phyloP scores from a whole-genome alignment of 1,284 basidiomycete species.

The Malassezia arunalokei region DNA sequence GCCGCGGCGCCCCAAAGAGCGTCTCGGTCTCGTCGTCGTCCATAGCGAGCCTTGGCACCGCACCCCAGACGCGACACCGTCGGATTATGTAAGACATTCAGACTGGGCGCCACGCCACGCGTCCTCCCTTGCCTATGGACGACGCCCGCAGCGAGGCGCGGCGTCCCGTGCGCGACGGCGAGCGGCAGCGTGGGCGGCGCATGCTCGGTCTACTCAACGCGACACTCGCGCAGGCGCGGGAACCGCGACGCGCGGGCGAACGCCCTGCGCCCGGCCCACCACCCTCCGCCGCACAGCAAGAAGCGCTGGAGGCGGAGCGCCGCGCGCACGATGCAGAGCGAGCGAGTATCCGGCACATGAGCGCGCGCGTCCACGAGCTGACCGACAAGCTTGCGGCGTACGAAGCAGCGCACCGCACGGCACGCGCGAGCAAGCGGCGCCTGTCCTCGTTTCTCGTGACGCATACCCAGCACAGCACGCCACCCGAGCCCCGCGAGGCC shows the following conservation, averaged over 20 bases:
- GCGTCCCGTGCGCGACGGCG: not conserved
- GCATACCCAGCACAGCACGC: not conserved
- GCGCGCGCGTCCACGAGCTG: conserved; percentile 4
- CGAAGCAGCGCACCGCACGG: conserved; percentile 11
- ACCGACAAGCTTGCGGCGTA: conserved; percentile 12
- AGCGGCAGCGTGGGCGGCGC: conserved; percentile 9
- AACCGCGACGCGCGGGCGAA: not conserved
- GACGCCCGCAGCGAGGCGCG: not conserved
- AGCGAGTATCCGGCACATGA: conserved; percentile 2
- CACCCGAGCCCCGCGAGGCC: not conserved
- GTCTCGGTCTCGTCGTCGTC: conserved; percentile 16
- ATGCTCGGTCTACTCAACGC: conserved; percentile 12
- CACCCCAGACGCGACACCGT: not conserved
- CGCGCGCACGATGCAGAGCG: conserved; percentile 15
- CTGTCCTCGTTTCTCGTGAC: conserved; percentile 19
- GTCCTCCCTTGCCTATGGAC: not conserved
- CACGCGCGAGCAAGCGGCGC: conserved; percentile 14
- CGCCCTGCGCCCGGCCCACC: not conserved
- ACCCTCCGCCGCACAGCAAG: not conserved
- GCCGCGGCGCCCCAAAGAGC: conserved; percentile 7
- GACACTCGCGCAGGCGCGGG: conserved; percentile 8
- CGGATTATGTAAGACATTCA: not conserved
- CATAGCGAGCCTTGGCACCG: not conserved
- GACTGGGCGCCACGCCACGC: not conserved
- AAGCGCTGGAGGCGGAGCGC: conserved; percentile 3